phyloP scores from a whole-genome alignment of 805 yeast species.

The Nakazawaea anatomiae region DNA sequence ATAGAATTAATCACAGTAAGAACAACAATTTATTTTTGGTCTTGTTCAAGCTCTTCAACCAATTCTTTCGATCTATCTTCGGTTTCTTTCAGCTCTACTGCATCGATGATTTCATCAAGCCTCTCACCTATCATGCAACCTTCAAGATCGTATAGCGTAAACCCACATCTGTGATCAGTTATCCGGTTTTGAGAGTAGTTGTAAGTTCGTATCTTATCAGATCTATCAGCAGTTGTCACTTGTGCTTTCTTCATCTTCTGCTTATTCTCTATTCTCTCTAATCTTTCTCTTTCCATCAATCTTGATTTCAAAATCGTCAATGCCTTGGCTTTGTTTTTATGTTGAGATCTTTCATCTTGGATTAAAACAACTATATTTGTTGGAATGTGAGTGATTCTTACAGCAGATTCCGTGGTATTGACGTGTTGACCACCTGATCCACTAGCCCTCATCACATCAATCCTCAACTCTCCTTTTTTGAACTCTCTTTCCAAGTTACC shows the following conservation, averaged over 20 bases:
- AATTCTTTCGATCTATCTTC: constrained; percentile 37
- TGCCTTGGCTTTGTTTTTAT: constrained; percentile 89
- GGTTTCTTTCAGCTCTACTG: constrained; percentile 40
- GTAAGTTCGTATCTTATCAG: constrained; percentile 91
- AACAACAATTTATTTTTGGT: background rate
- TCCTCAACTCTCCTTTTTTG: constrained; percentile 80
- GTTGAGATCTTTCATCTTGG: constrained; percentile 95
- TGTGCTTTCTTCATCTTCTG: constrained; percentile 68
- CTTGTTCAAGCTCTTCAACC: constrained; percentile 18
- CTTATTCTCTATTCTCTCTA: constrained; percentile 59
- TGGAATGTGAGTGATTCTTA: constrained; percentile 85
- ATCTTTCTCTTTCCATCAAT: constrained; percentile 74
- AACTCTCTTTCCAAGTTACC: constrained; percentile 61
- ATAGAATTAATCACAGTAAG: no score
- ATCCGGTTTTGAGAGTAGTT: constrained; percentile 89
- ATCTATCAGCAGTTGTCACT: constrained; percentile 82
- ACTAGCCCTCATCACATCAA: constrained; percentile 96
- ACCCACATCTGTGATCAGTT: constrained; percentile 90
- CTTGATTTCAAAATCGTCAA: constrained; percentile 75
- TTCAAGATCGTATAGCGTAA: constrained; percentile 66
- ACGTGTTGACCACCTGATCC: constrained; percentile 99
- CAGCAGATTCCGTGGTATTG: constrained; percentile 96
- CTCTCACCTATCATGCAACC: constrained; percentile 58
- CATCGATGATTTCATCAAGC: constrained; percentile 50
- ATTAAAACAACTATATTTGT: constrained; percentile 84